Base-by-base conservation (phyloP, 768 basidiomycete genomes). In the Leucocoprinus leucothites region DNA sequence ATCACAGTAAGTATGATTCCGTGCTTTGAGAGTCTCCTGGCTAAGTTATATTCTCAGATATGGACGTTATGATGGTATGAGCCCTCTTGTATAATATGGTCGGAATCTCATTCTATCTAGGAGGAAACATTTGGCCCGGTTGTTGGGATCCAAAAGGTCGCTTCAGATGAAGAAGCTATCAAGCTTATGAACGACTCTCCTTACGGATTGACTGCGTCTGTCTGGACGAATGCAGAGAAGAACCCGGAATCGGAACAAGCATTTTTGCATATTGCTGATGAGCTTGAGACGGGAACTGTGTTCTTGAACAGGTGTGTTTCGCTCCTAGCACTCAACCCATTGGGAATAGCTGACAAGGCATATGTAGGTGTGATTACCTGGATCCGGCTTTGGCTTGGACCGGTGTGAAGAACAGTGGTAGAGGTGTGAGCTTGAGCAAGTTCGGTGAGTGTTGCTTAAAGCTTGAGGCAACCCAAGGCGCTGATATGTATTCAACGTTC, bases 371-470 rank as follows among this genome's bases (percentile, higher is more conserved):
- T 62, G 96, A 99, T 69, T 87, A 77, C 64, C 78, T 97, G 21
- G 97, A 99, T 64, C 96, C 97, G 1, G 93, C 94, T 3, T 74
- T 98, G 1, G 81, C 91, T 0, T 99, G 97, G 97, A 91, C 87
- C 2, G 97, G 96, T 1, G 87, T 92, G 45, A 98, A 98, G 76
- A 74, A 97, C 63, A 94, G 89, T 52, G 97, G 97, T 22, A 76
- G 94, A 25, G 97, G 96, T 1, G 75, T 98, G 57, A 94, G 91
- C 63, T 72, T 98, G 61, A 93, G 91, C 67, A 86, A 87, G 65
- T 94, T 91, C 60, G 95, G 94, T 92, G 54, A 53, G 82, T 72
- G 5, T 16, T 51, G 34, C 22, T 5, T 3, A 40, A 35, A 35
- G 18, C 25, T 31, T 2, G 47, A 57, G 8, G n/a, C 48, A 26